phyloP scores from a whole-genome alignment of 176 grass and related monocot species.

The Aegilops bicornis region DNA sequence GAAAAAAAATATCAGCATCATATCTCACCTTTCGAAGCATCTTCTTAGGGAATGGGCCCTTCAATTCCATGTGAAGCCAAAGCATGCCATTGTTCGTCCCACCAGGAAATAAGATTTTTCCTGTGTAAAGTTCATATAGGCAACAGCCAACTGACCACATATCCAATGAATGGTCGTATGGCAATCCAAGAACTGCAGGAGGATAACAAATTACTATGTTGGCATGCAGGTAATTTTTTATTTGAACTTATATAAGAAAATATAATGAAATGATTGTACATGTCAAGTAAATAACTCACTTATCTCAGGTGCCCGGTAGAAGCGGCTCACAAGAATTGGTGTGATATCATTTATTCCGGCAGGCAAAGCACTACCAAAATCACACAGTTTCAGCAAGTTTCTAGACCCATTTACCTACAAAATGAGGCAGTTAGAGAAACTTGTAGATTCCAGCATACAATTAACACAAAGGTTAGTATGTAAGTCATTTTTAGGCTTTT shows the following conservation, averaged over 20 bases:
- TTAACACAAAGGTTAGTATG: background rate
- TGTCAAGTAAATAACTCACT: constrained; percentile 63
- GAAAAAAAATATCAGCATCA: background rate
- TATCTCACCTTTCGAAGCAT: constrained; percentile 88
- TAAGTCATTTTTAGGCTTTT: background rate
- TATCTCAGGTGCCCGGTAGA: constrained; percentile 96
- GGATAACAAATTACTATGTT: background rate
- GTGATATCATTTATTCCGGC: constrained; percentile 96
- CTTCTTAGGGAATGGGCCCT: constrained; percentile 93
- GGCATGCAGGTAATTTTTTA: background rate
- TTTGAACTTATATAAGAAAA: background rate
- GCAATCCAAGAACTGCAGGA: constrained; percentile 91
- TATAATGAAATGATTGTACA: constrained; percentile 8
- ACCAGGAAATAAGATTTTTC: constrained; percentile 93
- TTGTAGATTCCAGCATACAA: background rate
- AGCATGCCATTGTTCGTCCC: constrained; percentile 94
- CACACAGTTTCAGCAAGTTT: constrained; percentile 94
- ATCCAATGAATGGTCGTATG: constrained; percentile 88
- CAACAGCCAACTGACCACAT: constrained; percentile 99
- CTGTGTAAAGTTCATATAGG: constrained; percentile 91
- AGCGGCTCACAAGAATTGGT: constrained; percentile 96
- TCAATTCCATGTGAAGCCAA: constrained; percentile 93
- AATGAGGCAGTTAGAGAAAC: background rate
- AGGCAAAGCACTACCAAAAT: constrained; percentile 98
- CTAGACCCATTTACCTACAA: constrained; percentile 91